These are phyloP conservation scores for Tulasnella sp. DNA, from an alignment of 768 basidiomycete genomes.

Conservation along the genomic window DNA sequence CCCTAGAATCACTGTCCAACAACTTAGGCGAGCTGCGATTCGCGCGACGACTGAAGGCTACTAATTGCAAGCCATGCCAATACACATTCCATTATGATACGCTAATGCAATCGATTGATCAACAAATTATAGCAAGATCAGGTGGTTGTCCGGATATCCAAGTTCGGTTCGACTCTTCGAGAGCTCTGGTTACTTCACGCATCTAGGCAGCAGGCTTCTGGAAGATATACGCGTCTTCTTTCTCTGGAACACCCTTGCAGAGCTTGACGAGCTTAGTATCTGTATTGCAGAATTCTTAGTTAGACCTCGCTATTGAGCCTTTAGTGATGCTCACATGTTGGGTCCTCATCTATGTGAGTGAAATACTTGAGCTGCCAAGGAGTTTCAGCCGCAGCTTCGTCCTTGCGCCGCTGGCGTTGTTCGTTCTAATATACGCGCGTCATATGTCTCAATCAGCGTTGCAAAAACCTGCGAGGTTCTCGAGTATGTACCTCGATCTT, in stretches of 20 bases:
- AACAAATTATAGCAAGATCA: not conserved
- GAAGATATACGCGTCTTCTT: conserved; percentile 28
- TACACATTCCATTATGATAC: conserved; percentile 12
- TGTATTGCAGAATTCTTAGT: not conserved
- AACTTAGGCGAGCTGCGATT: not conserved
- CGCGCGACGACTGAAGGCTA: not conserved
- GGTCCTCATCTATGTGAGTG: conserved; percentile 65
- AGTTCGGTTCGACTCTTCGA: not conserved
- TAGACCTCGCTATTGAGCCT: not conserved
- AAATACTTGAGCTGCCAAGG: conserved; percentile 83
- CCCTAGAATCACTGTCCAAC: conserved; percentile 5
- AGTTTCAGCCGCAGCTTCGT: conserved; percentile 72
- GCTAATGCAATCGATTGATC: not conserved
- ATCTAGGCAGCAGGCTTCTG: conserved; percentile 12
- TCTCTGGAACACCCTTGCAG: not conserved
- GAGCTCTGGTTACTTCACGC: not conserved
- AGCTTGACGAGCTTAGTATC: conserved; percentile 30
- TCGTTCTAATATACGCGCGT: conserved; percentile 66
- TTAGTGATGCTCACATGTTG: conserved; percentile 59
- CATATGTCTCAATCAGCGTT: not conserved
- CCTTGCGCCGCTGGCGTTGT: conserved; percentile 83
- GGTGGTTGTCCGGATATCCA: not conserved
- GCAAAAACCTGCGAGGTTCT: not conserved
- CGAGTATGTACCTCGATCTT: conserved; percentile 74
- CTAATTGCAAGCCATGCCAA: not conserved